These are phyloP conservation scores for Apiospora rasikravindrae DNA, from an alignment of 2,329 filamentous ascomycete genomes.

Conservation along the genomic window DNA sequence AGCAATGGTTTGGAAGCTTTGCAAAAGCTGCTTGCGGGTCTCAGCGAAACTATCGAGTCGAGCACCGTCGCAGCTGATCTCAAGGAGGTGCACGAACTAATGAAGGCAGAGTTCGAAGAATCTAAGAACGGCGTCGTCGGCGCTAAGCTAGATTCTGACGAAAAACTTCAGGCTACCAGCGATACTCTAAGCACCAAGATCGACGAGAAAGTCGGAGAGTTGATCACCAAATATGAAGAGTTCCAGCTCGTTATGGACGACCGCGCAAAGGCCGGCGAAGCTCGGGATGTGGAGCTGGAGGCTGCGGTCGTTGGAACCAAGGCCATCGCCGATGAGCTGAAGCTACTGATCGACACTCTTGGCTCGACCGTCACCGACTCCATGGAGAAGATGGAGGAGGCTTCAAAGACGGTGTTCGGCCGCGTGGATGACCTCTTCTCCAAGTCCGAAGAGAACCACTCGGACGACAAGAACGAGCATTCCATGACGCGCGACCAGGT, in stretches of 20 bases:
- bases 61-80: conserved; percentile 67
- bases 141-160: conserved; percentile 81
- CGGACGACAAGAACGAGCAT: conserved; percentile 78
- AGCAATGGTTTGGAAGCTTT: conserved; percentile 74
- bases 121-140: conserved; percentile 80
- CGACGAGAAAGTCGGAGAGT: conserved; percentile 72
- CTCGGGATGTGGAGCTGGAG: conserved; percentile 74
- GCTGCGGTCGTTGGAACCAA: conserved; percentile 78
- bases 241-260: conserved; percentile 77
- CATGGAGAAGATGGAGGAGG: conserved; percentile 84
- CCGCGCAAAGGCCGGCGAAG: conserved; percentile 74
- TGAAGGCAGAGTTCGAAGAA: conserved; percentile 88
- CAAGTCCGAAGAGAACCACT: conserved; percentile 77
- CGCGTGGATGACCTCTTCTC: conserved; percentile 79
- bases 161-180: conserved; percentile 69
- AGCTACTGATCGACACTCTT: conserved; percentile 83
- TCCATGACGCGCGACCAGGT: conserved; percentile 82
- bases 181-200: conserved; percentile 61
- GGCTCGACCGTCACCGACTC: conserved; percentile 81
- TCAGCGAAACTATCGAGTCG: conserved; percentile 66
- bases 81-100: conserved; percentile 73
- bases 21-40: conserved; percentile 69
- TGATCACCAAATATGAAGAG: conserved; percentile 88
- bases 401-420: conserved; percentile 84
- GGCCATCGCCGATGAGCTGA: conserved; percentile 83